Base-by-base conservation (phyloP, 805 yeast genomes). In the Candida verbasci region DNA sequence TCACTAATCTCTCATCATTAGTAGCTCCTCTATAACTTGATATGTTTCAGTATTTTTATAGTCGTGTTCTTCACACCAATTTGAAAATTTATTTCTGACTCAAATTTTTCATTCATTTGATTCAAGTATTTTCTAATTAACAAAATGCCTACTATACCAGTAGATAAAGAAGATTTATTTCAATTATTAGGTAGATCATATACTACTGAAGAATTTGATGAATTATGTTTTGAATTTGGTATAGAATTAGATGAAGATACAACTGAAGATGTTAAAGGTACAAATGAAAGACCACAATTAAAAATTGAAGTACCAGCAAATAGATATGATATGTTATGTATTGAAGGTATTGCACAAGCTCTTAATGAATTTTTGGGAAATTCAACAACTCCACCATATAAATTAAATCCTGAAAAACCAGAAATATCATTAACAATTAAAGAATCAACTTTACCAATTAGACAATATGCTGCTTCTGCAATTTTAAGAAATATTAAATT, bases 271-370 rank as follows among this genome's bases (percentile, higher is more conserved):
- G 81, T 83, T 47, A 63, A 58, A 42, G 58, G 69, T n/a, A 32
- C 35, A 6, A 85, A 78, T 46, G 95, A 86, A 63, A 82, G 96
- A 61, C 97, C 99, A n/a, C 94, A 91, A 64, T 74, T 86, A 53
- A 93, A 93, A 68, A 87, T 93, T 54, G 99, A 93, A 62, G 81
- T 94, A 46, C 97, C 96, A 40, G 99, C 99, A 44, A 93, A 93
- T 68, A 84, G 99, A 72, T 94, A 93, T 57, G 99, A 93, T 61
- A 80, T 93, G 89, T 78, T 93, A 47, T 94, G 98, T 71, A 84
- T 88, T 50, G 99, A 93, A 66, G 99, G 99, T 56, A 88, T 93
- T 62, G 88, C 97, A 1, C 94, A 87, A 56, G 91, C 97, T 1
- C 70, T 93, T 56, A 88, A 88, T 54, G 94, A 89, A 58, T 93